Base-by-base conservation (phyloP, 176 grass and related monocot genomes). In the Ensete ventricosum region DNA sequence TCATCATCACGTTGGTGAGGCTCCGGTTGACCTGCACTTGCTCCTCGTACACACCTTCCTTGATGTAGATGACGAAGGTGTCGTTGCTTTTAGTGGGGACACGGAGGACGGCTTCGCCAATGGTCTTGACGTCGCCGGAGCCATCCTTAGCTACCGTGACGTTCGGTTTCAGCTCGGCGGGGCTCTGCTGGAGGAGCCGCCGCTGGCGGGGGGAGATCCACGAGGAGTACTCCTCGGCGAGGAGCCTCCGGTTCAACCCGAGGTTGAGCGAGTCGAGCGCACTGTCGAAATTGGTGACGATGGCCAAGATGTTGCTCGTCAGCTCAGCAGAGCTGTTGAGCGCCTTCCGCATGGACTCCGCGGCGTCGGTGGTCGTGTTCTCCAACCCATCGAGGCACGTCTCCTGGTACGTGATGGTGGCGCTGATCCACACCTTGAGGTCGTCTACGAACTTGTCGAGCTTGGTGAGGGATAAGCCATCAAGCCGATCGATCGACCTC, bases 21-120 rank as follows among this genome's bases (percentile, higher is more conserved):
- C 79, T 78, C 14, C 73, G 82, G 23, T 87, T 24, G 24, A 97
- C 81, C 1, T 77, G 66, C 9, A 97, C 79, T 57, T 88, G 79
- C 71, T 97, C 93, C n/a, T 60, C 22, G 79, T 97, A 93, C 26
- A 13, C 85, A 12, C 90, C 93, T 17, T 71, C 83, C 77, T 92
- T 92, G 9, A 97, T 50, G 81, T 88, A 90, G 83, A 97, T 85
- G 7, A 97, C 81, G 75, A 83, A 90, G 70, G 77, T 22, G 0
- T 11, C 1, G 1, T n/a, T 13, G 59, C 76, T 82, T 23, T 86
- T 77, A 25, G 53, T 17, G 11, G 85, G 87, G 52, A 80, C 89
- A 62, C 62, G 79, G 50, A 75, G 68, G 2, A 92, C 65, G 17
- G 89, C 89, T 62, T 88, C 89, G 49, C 67, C 79, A 58, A 96